Evolutionary conservation across 2,329 filamentous ascomycete genomes (phyloP).

Genomic region (Ophiosphaerella korrae): DNA sequence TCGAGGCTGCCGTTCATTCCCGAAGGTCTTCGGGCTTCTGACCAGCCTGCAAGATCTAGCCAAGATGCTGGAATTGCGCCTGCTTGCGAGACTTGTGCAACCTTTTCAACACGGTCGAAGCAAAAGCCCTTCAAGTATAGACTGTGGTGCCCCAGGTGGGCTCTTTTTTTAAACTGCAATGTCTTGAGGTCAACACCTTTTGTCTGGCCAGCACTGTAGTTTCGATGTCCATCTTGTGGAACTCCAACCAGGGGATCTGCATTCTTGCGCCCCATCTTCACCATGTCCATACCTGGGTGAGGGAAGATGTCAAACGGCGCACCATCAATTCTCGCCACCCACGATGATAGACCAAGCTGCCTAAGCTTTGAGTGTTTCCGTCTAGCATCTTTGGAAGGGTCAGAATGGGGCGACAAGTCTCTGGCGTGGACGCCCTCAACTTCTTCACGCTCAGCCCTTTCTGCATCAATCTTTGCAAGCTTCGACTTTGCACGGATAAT

Average conservation of each 20-base stretch:
- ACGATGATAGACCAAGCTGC: slow-evolving; percentile 15
- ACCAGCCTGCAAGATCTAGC: slow-evolving; percentile 4
- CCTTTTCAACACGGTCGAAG: slow-evolving; percentile 19
- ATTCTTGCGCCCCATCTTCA: slow-evolving; percentile 18
- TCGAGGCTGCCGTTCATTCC: background rate
- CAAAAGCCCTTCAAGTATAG: slow-evolving; percentile 41
- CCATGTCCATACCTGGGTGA: slow-evolving; percentile 2
- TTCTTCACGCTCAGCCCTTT: background rate
- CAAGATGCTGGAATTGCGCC: slow-evolving; percentile 19
- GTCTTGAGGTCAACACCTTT: slow-evolving; percentile 4
- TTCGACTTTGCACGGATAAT: background rate
- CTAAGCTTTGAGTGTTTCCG: background rate
- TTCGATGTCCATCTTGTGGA: slow-evolving; percentile 10
- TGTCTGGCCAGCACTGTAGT: slow-evolving; percentile 10
- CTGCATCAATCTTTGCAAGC: background rate
- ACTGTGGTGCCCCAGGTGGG: slow-evolving; percentile 20
- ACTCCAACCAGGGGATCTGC: slow-evolving; percentile 27
- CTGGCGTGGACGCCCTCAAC: background rate
- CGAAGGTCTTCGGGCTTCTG: background rate
- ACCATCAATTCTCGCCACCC: slow-evolving; percentile 10
- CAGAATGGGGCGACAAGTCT: background rate
- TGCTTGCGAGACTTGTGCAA: slow-evolving; percentile 2
- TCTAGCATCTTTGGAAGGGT: background rate
- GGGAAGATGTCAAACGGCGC: slow-evolving; percentile 8
- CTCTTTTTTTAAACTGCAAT: slow-evolving; percentile 7